Evolutionary conservation across 805 yeast species (phyloP).

Genomic region (Starmera dryadoides): DNA sequence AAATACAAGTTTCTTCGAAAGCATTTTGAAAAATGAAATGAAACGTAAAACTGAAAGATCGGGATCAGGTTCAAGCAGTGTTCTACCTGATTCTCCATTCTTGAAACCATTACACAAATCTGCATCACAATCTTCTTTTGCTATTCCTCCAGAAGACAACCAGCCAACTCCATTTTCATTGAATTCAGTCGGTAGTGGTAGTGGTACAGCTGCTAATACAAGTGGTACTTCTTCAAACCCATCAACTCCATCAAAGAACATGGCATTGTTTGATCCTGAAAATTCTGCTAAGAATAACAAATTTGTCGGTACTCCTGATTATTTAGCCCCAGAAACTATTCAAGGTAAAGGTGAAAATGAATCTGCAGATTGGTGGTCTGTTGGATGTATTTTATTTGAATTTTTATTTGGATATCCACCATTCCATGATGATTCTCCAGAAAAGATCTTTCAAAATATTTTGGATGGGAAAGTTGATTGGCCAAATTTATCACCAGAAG

Average conservation of each 20-base stretch:
- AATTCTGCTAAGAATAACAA: slow-evolving; percentile 46
- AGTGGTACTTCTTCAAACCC: no score
- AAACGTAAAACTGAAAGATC: slow-evolving; percentile 8
- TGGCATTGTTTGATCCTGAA: slow-evolving; percentile 72
- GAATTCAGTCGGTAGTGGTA: no score
- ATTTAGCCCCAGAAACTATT: slow-evolving; percentile 94
- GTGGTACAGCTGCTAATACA: no score
- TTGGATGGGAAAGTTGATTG: slow-evolving; percentile 69
- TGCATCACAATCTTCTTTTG: slow-evolving; percentile 51
- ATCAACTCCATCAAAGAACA: slow-evolving; percentile 29
- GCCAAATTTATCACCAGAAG: slow-evolving; percentile 58
- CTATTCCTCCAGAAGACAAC: slow-evolving; percentile 43
- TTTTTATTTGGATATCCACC: slow-evolving; percentile 93
- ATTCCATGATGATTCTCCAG: slow-evolving; percentile 77
- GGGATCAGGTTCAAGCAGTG: slow-evolving; percentile 5
- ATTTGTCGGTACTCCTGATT: slow-evolving; percentile 97
- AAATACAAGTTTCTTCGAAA: slow-evolving; percentile 22
- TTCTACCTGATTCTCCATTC: slow-evolving; percentile 34
- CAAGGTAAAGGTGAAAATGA: slow-evolving; percentile 77
- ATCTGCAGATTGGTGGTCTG: slow-evolving; percentile 96
- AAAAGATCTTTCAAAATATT: slow-evolving; percentile 76
- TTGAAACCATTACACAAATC: slow-evolving; percentile 41
- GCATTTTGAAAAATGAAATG: slow-evolving; percentile 12
- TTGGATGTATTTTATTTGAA: slow-evolving; percentile 93
- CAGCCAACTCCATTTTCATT: slow-evolving; percentile 6